A percentile compares a stretch with the other conserved stretches of the same genome.
phyloP scores from a whole-genome alignment of 2,329 filamentous ascomycete species.

The Graphiopsis chlorocephala region DNA sequence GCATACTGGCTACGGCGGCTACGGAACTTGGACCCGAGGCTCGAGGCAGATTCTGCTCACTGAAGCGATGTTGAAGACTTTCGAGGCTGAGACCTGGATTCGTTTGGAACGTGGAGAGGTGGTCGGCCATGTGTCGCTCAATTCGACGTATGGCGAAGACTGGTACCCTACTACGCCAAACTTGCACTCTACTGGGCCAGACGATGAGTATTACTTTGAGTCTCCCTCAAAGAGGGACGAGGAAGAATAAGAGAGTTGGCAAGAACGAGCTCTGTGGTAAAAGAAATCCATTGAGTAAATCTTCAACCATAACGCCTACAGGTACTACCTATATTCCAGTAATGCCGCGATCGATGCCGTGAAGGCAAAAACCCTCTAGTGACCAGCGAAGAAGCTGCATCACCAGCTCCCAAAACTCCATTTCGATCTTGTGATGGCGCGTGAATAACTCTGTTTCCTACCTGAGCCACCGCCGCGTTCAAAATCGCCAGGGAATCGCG shows the following conservation, averaged over 20 bases:
- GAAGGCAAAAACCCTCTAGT: not conserved
- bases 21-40: constrained; percentile 34
- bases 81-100: constrained; percentile 33
- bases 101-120: constrained; percentile 32
- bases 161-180: not conserved
- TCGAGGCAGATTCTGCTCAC: constrained; percentile 30
- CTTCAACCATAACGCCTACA: not conserved
- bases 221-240: not conserved
- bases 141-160: constrained; percentile 29
- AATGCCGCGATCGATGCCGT: not conserved
- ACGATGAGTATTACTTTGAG: constrained; percentile 1
- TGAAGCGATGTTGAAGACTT: constrained; percentile 22
- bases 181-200: not conserved
- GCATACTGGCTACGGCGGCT: constrained; percentile 34
- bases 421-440: not conserved
- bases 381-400: not conserved
- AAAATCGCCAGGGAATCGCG: not conserved
- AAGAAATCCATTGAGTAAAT: not conserved
- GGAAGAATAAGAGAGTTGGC: not conserved
- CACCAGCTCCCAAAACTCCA: not conserved
- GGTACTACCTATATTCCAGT: not conserved
- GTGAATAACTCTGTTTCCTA: not conserved
- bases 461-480: not conserved
- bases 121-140: constrained; percentile 30
- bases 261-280: not conserved